These are phyloP conservation scores for Quercus engelmannii DNA, from an alignment of 306 rosid genomes.

Conservation along the genomic window DNA sequence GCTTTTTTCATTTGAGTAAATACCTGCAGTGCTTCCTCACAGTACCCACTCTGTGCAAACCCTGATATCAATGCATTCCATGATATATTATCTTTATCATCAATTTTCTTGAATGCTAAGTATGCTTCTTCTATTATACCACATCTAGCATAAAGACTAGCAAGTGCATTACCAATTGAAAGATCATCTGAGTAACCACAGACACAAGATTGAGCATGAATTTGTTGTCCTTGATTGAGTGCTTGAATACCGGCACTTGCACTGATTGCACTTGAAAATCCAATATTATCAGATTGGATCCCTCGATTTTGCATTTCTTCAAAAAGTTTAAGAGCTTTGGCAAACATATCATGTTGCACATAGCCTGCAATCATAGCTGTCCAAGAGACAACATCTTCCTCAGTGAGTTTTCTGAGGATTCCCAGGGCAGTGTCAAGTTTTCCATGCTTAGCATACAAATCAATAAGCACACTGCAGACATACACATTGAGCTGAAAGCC, in stretches of 20 bases:
- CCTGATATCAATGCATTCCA: conserved; percentile 91
- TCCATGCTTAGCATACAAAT: conserved; percentile 85
- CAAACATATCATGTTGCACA: conserved; percentile 62
- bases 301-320: conserved; percentile 67
- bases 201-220: conserved; percentile 74
- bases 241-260: conserved; percentile 82
- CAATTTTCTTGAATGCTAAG: conserved; percentile 54
- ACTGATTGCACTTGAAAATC: conserved; percentile 76
- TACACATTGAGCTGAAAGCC: conserved; percentile 77
- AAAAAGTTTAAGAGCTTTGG: conserved; percentile 65
- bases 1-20: conserved; percentile 57
- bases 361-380: conserved; percentile 92
- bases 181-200: conserved; percentile 66
- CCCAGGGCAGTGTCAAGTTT: conserved; percentile 55
- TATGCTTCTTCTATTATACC: conserved; percentile 68
- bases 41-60: conserved; percentile 67
- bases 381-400: conserved; percentile 75
- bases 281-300: conserved; percentile 71
- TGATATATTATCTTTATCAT: conserved; percentile 56
- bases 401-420: conserved; percentile 55
- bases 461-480: conserved; percentile 82
- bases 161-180: conserved; percentile 80
- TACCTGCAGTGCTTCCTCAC: conserved; percentile 71
- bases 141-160: conserved; percentile 78
- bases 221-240: conserved; percentile 70